Evolutionary conservation across 768 basidiomycete genomes (phyloP).

Genomic region (Mycena belliarum): DNA sequence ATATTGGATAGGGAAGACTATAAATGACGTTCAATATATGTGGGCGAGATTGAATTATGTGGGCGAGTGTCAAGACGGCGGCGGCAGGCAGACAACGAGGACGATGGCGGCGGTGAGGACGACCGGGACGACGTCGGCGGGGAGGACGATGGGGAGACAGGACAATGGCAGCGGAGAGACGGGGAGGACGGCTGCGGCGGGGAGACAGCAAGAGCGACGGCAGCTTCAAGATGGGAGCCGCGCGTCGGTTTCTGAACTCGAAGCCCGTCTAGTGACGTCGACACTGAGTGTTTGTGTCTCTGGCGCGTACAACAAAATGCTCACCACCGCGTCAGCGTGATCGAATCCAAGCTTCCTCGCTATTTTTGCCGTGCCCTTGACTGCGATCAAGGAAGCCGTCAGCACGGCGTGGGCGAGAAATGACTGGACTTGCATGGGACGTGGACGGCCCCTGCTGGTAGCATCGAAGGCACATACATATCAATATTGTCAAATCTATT

Average conservation of each 20-base stretch:
- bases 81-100: no score
- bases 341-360: conserved; percentile 86
- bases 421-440: conserved; percentile 73
- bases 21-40: no score
- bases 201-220: no score
- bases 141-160: no score
- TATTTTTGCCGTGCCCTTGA: conserved; percentile 86
- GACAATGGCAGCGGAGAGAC: no score
- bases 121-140: no score
- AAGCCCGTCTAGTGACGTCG: conserved; percentile 75
- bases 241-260: conserved; percentile 92
- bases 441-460: conserved; percentile 84
- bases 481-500: conserved; percentile 98
- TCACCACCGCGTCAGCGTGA: conserved; percentile 94
- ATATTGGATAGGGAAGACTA: no score
- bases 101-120: no score
- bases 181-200: no score
- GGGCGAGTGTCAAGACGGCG: no score
- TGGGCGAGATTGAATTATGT: no score
- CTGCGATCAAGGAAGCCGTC: conserved; percentile 38
- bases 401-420: neutral
- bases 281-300: neutral
- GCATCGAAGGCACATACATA: conserved; percentile 92
- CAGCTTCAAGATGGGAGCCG: conserved; percentile 78
- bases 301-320: neutral